Evolutionary conservation across 495 filamentous ascomycete species (phyloP), one percentile per base, ranked within the genome.

Genomic region (Elasticomyces elasticus): DNA sequence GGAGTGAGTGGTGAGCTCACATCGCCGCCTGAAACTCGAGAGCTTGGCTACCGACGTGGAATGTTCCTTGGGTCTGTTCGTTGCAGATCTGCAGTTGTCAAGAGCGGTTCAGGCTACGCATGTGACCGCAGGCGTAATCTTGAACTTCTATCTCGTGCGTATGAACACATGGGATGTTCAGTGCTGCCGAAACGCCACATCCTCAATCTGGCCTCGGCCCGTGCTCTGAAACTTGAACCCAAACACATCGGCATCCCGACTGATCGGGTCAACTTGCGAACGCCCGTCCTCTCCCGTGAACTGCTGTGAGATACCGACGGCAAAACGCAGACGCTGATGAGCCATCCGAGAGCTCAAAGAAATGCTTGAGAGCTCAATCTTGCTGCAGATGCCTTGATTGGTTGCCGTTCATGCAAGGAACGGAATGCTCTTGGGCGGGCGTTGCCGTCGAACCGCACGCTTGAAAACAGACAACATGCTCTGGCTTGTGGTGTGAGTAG

Each of bases 241-340:
- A 45, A 37, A n/a, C 31, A 37, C 9, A n/a, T 37, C 42, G 24
- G 19, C 24, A 6, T 45, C 42, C 42, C 42, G 19, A 23, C 25
- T 26, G 11, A 23, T 45, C 42, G 42, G 20, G 19, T 26, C 25
- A 12, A 26, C 24, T 49, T 30, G 46, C 46, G 24, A 49, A 49
- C 27, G 28, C 27, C 46, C 46, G 27, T 19, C 5, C 46, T 25
- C 33, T 33, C 28, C 46, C 17, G 7, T 5, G 46, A 49, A 33
- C 46, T 49, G 46, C 46, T 49, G 24, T 25, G 23, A 10, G 15
- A 28, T 49, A 2, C 46, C 46, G 42, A 7, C 42, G 42, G 42
- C 42, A 23, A 10, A 2, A 9, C 20, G 19, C 42, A 45, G 42
- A 26, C 24, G 2, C 5, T 7, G 3, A 45, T 23, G 19, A 23